Evolutionary conservation across 352 stramenopile species (phyloP), one percentile per base, ranked within the genome.

Genomic region (Peronospora destructor): DNA sequence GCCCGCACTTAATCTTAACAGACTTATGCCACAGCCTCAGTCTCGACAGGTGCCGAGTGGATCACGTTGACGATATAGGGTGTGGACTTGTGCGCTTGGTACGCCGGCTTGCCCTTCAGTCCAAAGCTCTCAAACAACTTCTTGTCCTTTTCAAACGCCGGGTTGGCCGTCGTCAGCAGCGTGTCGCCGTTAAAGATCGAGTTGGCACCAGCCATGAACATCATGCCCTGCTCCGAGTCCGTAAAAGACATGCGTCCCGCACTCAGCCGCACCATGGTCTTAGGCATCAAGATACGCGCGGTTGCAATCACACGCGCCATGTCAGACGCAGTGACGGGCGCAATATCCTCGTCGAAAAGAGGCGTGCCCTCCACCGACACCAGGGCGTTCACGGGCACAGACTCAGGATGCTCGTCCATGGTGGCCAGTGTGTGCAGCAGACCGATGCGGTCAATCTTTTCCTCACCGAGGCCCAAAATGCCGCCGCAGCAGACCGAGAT

Each of bases 121-220:
- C 95, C 95, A 56, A 98, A 86, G 66, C 94, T 95, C 26, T 86
- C 56, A 49, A 98, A 98, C 55, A 98, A 79, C 28, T 66, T 62
- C 61, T 91, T 85, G 74, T 98, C 95, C 54, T 94, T 87, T 61
- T 98, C 89, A 62, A 98, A 98, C 54, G 91, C 93, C 16, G 93
- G 93, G 76, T 98, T 98, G 49, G 84, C 68, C 13, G 95, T 98
- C 25, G 95, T 98, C 33, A 98, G 73, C 36, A 98, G 77, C 68
- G 93, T 97, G 73, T 98, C 95, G 26, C 95, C 95, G 69, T 97
- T 98, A 65, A 98, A 98, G 69, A 98, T 98, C 49, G 91, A 98
- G 81, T 98, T 98, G 49, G 95, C 95, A 14, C 95, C 95, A 5
- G 94, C 94, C 73, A 98, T 94, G 76, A 98, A 98, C 73, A 98